phyloP scores from a whole-genome alignment of 768 basidiomycete species.

The Lactifluus echinatus region DNA sequence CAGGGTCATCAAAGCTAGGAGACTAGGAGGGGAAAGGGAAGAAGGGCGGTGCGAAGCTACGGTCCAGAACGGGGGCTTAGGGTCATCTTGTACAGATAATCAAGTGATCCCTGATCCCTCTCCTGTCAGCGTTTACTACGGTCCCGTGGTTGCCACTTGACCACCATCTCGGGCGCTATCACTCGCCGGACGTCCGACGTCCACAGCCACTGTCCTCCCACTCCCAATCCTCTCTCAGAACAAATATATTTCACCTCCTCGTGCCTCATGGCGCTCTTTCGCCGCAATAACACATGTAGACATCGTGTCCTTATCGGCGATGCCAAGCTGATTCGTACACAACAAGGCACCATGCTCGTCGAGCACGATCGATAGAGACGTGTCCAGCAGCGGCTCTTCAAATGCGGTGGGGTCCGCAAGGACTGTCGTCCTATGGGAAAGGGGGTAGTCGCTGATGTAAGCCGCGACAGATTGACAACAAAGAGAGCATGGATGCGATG shows the following conservation, averaged over 20 bases:
- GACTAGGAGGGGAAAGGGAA: neutral
- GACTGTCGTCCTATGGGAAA: conserved; percentile 44
- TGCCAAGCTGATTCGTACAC: conserved; percentile 47
- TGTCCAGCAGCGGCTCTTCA: conserved; percentile 80
- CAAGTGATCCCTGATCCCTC: neutral
- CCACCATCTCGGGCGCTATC: too few species aligned
- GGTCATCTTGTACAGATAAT: neutral
- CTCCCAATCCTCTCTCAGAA: conserved; percentile 3
- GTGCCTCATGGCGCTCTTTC: conserved; percentile 16
- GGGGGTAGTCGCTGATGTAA: neutral
- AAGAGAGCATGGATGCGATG: neutral
- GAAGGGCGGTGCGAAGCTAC: neutral
- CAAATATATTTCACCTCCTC: conserved; percentile 16
- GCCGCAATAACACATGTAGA: conserved; percentile 34
- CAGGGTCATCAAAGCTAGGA: neutral
- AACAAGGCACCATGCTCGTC: conserved; percentile 42
- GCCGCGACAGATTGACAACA: neutral
- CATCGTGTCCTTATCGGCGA: conserved; percentile 31
- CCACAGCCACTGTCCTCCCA: too few species aligned
- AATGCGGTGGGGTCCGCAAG: conserved; percentile 84
- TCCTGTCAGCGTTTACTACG: neutral
- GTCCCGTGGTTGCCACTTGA: conserved; percentile 1
- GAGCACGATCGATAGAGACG: conserved; percentile 55
- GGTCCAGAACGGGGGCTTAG: neutral
- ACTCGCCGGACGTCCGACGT: neutral